Conservation (phyloP, 352 stramenopile species). For the Phytophthora boehmeriae region DNA sequence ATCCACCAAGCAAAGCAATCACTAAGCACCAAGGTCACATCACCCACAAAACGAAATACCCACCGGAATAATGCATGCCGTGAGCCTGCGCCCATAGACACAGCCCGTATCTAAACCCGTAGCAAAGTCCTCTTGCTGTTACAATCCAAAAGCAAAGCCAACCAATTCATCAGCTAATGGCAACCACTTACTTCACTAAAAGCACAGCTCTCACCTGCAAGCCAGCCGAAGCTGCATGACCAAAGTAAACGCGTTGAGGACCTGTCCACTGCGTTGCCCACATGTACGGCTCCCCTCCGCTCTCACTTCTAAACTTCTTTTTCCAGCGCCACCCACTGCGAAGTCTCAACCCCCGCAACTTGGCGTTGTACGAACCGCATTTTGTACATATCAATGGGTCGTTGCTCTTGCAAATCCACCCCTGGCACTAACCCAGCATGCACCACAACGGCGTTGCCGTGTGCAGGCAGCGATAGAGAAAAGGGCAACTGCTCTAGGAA, state of each 20-base stretch:
- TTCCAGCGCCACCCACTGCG: constrained; percentile 41
- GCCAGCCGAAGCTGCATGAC: constrained; percentile 87
- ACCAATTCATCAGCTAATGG: background rate
- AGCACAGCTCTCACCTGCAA: constrained; percentile 59
- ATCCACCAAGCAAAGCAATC: constrained; percentile 5
- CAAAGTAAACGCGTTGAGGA: constrained; percentile 89
- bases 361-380: constrained; percentile 79
- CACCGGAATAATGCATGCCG: constrained; percentile 88
- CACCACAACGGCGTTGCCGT: constrained; percentile 60
- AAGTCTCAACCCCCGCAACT: constrained; percentile 30
- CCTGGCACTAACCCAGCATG: constrained; percentile 74
- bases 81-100: constrained; percentile 89
- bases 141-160: constrained; percentile 4
- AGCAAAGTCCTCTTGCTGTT: constrained; percentile 84
- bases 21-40: constrained; percentile 7
- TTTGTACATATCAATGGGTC: constrained; percentile 91
- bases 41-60: constrained; percentile 1
- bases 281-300: constrained; percentile 26
- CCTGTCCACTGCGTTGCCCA: constrained; percentile 88
- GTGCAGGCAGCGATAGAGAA: constrained; percentile 65
- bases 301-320: constrained; percentile 32
- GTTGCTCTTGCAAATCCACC: constrained; percentile 81
- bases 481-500: constrained; percentile 85
- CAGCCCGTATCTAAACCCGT: constrained; percentile 92
- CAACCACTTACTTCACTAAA: background rate